Evolutionary conservation across 352 stramenopile species (phyloP).

Genomic region (Globisporangium takayamanum): DNA sequence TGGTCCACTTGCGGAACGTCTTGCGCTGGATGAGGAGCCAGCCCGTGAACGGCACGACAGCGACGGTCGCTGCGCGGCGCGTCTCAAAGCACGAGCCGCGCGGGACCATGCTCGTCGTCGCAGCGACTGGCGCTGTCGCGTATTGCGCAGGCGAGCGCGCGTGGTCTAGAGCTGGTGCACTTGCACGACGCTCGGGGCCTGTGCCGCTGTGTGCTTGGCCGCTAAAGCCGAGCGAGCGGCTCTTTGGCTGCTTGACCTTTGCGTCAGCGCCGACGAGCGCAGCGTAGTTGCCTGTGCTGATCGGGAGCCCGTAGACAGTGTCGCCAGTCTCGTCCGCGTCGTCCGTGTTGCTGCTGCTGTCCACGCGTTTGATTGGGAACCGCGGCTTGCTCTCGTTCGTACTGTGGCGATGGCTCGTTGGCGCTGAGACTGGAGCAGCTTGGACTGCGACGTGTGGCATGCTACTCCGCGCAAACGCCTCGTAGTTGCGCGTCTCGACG

Average conservation of each 20-base stretch:
- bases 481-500: slow-evolving; percentile 33
- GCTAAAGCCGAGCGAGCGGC: slow-evolving; percentile 48
- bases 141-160: slow-evolving; percentile 13
- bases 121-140: slow-evolving; percentile 11
- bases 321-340: slow-evolving; percentile 25
- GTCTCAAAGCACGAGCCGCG: slow-evolving; percentile 64
- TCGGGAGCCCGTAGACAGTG: slow-evolving; percentile 38
- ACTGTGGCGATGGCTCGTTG: slow-evolving; percentile 5
- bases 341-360: slow-evolving; percentile 2
- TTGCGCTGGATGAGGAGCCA: slow-evolving; percentile 61
- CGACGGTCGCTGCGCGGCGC: slow-evolving; percentile 39
- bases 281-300: slow-evolving; percentile 46
- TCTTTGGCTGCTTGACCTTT: slow-evolving; percentile 14
- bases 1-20: slow-evolving; percentile 66
- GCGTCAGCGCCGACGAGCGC: slow-evolving; percentile 24
- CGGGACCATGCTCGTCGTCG: not conserved
- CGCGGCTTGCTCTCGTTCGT: slow-evolving; percentile 2
- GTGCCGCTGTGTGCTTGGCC: slow-evolving; percentile 37
- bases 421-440: not conserved
- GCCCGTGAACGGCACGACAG: slow-evolving; percentile 50
- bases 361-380: slow-evolving; percentile 1
- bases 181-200: slow-evolving; percentile 18
- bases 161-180: slow-evolving; percentile 26
- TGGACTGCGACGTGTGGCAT: not conserved
- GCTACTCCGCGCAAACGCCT: not conserved